phyloP scores from a whole-genome alignment of 2,329 filamentous ascomycete species.

The Blumeria graminis region DNA sequence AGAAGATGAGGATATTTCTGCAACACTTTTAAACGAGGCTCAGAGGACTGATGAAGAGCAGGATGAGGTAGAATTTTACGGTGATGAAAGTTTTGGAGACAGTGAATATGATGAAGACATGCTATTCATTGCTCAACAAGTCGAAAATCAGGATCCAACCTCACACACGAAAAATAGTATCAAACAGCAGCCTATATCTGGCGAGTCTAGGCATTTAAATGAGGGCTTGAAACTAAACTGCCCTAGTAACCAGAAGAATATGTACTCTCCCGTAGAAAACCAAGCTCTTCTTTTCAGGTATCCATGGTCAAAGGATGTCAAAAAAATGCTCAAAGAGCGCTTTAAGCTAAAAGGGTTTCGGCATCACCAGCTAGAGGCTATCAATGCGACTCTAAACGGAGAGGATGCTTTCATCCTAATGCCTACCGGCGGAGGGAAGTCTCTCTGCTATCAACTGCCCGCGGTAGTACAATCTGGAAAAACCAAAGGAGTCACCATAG shows the following conservation, averaged over 20 bases:
- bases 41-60: slow-evolving; percentile 4
- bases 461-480: slow-evolving; percentile 60
- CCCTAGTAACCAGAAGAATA: slow-evolving; percentile 6
- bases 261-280: slow-evolving; percentile 13
- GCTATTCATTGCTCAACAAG: slow-evolving; percentile 19
- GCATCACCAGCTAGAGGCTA: slow-evolving; percentile 78
- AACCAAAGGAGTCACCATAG: slow-evolving; percentile 70
- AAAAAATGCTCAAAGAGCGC: slow-evolving; percentile 50
- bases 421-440: slow-evolving; percentile 95
- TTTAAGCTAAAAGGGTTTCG: slow-evolving; percentile 77
- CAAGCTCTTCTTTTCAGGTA: slow-evolving; percentile 34
- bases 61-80: neutral
- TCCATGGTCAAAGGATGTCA: slow-evolving; percentile 72
- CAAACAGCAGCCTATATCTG: neutral
- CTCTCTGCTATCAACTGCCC: slow-evolving; percentile 85
- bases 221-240: slow-evolving; percentile 3
- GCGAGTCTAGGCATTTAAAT: slow-evolving; percentile 3
- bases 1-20: slow-evolving; percentile 10
- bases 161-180: neutral
- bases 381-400: slow-evolving; percentile 73
- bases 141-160: slow-evolving; percentile 17
- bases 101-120: slow-evolving; percentile 11
- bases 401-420: slow-evolving; percentile 89
- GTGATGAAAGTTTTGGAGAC: slow-evolving; percentile 6
- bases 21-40: slow-evolving; percentile 10